Conservation (phyloP, 208 protist genomes). For the Trypanosoma mega region DNA sequence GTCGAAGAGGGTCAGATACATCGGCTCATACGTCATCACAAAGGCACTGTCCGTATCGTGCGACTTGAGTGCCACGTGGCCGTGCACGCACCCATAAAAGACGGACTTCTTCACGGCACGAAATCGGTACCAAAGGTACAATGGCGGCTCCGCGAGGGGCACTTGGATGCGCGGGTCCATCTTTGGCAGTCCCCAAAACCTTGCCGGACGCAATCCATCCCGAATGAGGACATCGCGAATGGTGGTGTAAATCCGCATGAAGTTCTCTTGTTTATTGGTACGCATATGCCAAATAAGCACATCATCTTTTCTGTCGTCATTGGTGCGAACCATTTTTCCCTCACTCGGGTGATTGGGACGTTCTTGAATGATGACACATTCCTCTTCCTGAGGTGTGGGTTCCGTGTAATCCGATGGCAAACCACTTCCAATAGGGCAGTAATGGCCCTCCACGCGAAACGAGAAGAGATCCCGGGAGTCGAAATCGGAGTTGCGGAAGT, state of each 20-base stretch:
- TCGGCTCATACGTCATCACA: neutral
- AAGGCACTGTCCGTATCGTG: neutral
- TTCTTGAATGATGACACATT: neutral
- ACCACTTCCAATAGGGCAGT: neutral
- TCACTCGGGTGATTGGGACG: no score
- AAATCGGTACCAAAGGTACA: constrained; percentile 36
- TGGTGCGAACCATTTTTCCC: no score
- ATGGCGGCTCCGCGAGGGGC: constrained; percentile 31
- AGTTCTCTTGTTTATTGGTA: constrained; percentile 4
- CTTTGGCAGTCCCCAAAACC: constrained; percentile 32
- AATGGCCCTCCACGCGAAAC: constrained; percentile 1
- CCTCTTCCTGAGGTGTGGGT: neutral
- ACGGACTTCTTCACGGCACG: constrained; percentile 27
- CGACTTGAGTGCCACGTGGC: constrained; percentile 17
- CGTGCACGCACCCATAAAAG: constrained; percentile 46
- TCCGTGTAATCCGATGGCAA: neutral
- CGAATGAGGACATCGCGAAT: constrained; percentile 39
- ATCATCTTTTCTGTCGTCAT: no score
- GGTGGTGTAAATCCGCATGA: constrained; percentile 44
- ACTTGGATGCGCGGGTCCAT: constrained; percentile 50
- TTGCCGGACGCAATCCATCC: constrained; percentile 33
- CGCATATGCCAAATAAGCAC: constrained; percentile 6
- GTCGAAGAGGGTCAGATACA: constrained; percentile 7
- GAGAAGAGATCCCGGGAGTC: constrained; percentile 12
- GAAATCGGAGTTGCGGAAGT: constrained; percentile 4